Evolutionary conservation across 345 rosid species (phyloP).

Genomic region (Cochlearia excelsa): DNA sequence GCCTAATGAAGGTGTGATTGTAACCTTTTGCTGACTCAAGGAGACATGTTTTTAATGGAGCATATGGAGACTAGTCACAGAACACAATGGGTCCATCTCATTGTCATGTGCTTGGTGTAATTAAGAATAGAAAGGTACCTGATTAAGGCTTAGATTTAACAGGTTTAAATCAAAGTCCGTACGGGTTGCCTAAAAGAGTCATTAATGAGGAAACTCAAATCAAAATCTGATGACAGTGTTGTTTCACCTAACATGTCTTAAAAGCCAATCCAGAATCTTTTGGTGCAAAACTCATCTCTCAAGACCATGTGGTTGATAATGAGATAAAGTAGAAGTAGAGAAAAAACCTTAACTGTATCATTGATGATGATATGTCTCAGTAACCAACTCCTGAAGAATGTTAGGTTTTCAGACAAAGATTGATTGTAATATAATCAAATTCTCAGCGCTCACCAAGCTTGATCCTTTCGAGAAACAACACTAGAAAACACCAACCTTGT

Average conservation of each 20-base stretch:
- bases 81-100: constrained; percentile 19
- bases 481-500: constrained; percentile 10
- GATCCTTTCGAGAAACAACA: constrained; percentile 12
- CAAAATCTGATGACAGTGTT: constrained; percentile 21
- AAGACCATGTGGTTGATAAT: constrained; percentile 28
- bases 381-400: constrained; percentile 22
- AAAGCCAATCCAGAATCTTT: constrained; percentile 21
- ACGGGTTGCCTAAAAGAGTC: constrained; percentile 32
- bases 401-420: constrained; percentile 10
- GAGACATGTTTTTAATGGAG: constrained; percentile 27
- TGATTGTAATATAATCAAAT: constrained; percentile 9
- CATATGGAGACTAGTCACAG: constrained; percentile 15
- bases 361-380: constrained; percentile 25
- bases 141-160: constrained; percentile 20
- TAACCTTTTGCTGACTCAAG: constrained; percentile 21
- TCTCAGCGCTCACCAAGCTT: constrained; percentile 17
- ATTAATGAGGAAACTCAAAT: constrained; percentile 30
- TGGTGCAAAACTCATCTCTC: constrained; percentile 31
- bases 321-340: constrained; percentile 32
- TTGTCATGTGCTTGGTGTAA: constrained; percentile 9
- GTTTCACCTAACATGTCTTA: constrained; percentile 32
- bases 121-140: constrained; percentile 27
- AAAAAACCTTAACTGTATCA: constrained; percentile 27
- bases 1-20: constrained; percentile 4
- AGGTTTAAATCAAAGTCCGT: constrained; percentile 27